These are phyloP conservation scores for Globisporangium cylindrosporum DNA, from an alignment of 352 stramenopile species.

Conservation along the genomic window DNA sequence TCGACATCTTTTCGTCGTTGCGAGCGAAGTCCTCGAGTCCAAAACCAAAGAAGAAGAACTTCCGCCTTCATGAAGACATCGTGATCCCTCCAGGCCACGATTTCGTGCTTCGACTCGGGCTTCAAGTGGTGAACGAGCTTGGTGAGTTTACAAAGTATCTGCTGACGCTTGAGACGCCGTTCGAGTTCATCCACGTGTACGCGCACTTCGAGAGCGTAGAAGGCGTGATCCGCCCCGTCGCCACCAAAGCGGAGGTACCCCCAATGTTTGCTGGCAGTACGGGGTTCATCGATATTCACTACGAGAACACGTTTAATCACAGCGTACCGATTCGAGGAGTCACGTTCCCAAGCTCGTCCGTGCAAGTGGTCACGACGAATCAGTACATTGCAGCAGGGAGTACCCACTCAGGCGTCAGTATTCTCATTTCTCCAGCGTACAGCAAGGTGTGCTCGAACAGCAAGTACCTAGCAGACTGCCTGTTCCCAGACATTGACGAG, in stretches of 20 bases:
- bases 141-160: constrained; percentile 31
- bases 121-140: constrained; percentile 22
- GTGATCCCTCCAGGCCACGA: constrained; percentile 28
- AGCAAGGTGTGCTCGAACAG: constrained; percentile 24
- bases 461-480: constrained; percentile 39
- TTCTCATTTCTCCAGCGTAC: constrained; percentile 33
- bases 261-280: constrained; percentile 37
- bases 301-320: constrained; percentile 45
- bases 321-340: constrained; percentile 21
- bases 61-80: constrained; percentile 19
- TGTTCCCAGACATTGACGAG: constrained; percentile 18
- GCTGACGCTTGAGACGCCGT: constrained; percentile 32
- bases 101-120: constrained; percentile 25
- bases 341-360: background rate
- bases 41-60: background rate
- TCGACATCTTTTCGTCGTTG: background rate
- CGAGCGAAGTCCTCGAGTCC: background rate
- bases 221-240: constrained; percentile 31
- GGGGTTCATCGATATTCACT: constrained; percentile 30
- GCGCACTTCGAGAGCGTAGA: constrained; percentile 27
- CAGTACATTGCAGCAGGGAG: background rate
- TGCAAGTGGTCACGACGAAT: constrained; percentile 11
- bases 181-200: constrained; percentile 40
- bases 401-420: constrained; percentile 5
- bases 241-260: constrained; percentile 25